Percentiles rank a stretch among this genome's conserved stretches.
Conservation (phyloP, 768 basidiomycete species). For the Pseudohyphozyma bogoriensis region DNA sequence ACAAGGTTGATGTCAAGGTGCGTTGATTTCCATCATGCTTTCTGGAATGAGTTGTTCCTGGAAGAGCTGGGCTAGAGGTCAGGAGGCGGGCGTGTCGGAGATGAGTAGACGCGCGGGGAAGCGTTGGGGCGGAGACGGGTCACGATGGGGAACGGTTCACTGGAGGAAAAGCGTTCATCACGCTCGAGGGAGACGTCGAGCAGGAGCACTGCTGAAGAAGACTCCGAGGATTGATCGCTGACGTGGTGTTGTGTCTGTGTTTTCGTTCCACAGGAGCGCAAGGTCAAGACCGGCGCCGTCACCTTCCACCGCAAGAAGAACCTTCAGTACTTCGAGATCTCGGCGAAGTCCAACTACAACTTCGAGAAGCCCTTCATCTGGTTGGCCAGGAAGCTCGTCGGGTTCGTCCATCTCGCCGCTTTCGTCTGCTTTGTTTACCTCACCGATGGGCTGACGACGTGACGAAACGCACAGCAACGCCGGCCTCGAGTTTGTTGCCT, state of each 20-base stretch:
- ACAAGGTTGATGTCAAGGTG: slow-evolving; percentile 99
- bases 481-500: slow-evolving; percentile 85
- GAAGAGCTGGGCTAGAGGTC: too few species aligned
- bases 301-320: slow-evolving; percentile 99
- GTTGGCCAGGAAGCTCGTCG: slow-evolving; percentile 36
- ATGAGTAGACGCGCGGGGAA: too few species aligned
- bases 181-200: too few species aligned
- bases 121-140: too few species aligned
- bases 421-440: slow-evolving; percentile 47
- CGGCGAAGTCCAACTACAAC: slow-evolving; percentile 99
- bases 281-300: slow-evolving; percentile 96
- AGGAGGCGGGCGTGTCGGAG: too few species aligned
- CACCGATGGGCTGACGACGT: neutral
- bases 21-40: slow-evolving; percentile 29
- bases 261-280: slow-evolving; percentile 93
- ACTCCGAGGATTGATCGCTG: too few species aligned
- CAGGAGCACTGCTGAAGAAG: too few species aligned
- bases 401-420: slow-evolving; percentile 4
- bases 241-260: too few species aligned
- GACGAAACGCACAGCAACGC: slow-evolving; percentile 48
- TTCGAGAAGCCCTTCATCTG: slow-evolving; percentile 99
- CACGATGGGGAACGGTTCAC: too few species aligned
- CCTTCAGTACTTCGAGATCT: slow-evolving; percentile 98
- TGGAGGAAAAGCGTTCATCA: too few species aligned
- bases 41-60: too few species aligned